Conservation (phyloP, 805 yeast species). For the Candida endomychidarum region DNA sequence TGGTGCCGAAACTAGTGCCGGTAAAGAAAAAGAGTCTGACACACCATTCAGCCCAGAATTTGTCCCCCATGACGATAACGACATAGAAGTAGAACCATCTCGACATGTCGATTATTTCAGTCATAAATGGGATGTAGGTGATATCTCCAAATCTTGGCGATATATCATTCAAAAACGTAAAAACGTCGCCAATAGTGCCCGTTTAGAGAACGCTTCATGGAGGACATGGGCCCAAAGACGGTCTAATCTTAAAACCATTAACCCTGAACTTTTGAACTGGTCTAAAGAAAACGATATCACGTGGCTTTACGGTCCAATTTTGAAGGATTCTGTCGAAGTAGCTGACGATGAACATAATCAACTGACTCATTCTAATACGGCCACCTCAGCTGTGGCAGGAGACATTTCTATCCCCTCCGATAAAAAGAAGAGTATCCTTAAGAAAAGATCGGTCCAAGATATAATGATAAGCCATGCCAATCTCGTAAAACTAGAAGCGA, state of each 20-base stretch:
- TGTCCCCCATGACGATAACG: constrained; percentile 81
- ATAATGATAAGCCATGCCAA: constrained; percentile 66
- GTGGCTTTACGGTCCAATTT: constrained; percentile 94
- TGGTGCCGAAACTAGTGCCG: constrained; percentile 9
- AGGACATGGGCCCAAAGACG: constrained; percentile 91
- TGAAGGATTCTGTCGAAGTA: constrained; percentile 40
- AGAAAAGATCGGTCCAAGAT: constrained; percentile 83
- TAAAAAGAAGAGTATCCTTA: constrained; percentile 73
- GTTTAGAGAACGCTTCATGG: constrained; percentile 70
- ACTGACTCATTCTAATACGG: constrained; percentile 26
- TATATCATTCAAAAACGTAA: constrained; percentile 81
- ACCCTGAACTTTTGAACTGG: constrained; percentile 95
- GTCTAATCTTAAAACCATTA: constrained; percentile 66
- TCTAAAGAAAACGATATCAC: constrained; percentile 95
- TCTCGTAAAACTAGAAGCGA: constrained; percentile 40
- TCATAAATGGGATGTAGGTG: constrained; percentile 93
- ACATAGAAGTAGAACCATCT: constrained; percentile 75
- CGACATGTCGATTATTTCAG: constrained; percentile 93
- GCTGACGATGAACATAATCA: constrained; percentile 21
- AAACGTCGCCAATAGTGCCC: constrained; percentile 65
- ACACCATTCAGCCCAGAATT: constrained; percentile 30
- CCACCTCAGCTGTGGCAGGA: constrained; percentile 45
- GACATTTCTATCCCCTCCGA: constrained; percentile 39
- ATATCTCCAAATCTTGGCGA: constrained; percentile 93
- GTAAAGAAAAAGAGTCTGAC: constrained; percentile 6